These are phyloP conservation scores for Stachybotrys chartarum DNA, from an alignment of 2,329 filamentous ascomycete species.

Conservation along the genomic window DNA sequence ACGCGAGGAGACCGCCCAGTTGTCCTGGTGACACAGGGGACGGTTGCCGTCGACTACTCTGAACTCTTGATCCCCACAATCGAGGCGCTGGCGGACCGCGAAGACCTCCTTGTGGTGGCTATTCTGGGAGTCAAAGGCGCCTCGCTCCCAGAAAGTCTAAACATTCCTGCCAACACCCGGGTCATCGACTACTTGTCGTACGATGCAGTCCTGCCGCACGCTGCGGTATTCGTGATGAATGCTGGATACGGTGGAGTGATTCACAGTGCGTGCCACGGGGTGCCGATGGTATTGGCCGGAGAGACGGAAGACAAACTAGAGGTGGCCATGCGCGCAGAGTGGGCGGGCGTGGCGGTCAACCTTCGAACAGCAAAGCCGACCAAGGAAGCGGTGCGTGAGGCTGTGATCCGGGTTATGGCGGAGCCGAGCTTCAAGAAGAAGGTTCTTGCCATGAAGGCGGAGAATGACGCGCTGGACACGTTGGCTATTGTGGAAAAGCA, in stretches of 20 bases:
- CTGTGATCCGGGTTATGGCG: constrained; percentile 21
- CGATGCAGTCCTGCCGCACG: constrained; percentile 34
- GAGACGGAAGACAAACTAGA: constrained; percentile 33
- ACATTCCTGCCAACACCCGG: constrained; percentile 31
- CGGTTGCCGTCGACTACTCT: constrained; percentile 27
- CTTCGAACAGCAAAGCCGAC: constrained; percentile 26
- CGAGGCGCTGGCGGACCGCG: constrained; percentile 28
- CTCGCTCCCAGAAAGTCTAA: constrained; percentile 12
- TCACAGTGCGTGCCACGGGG: constrained; percentile 35
- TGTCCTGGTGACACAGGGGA: constrained; percentile 41
- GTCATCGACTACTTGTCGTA: constrained; percentile 42
- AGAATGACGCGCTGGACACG: constrained; percentile 23
- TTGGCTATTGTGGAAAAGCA: constrained; percentile 14
- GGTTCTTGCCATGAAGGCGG: constrained; percentile 19
- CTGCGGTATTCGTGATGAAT: constrained; percentile 39
- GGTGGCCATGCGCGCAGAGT: constrained; percentile 31
- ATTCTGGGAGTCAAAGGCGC: constrained; percentile 19
- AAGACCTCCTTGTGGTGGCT: constrained; percentile 28
- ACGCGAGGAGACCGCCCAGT: constrained; percentile 26
- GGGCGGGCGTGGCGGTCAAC: constrained; percentile 37
- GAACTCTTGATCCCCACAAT: constrained; percentile 39
- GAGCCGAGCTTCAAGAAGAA: constrained; percentile 21
- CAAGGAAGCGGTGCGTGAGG: constrained; percentile 16
- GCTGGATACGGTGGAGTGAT: constrained; percentile 41
- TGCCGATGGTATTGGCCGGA: constrained; percentile 40